phyloP scores from a whole-genome alignment of 768 basidiomycete genomes.

The Rhizopogon roseolus region DNA sequence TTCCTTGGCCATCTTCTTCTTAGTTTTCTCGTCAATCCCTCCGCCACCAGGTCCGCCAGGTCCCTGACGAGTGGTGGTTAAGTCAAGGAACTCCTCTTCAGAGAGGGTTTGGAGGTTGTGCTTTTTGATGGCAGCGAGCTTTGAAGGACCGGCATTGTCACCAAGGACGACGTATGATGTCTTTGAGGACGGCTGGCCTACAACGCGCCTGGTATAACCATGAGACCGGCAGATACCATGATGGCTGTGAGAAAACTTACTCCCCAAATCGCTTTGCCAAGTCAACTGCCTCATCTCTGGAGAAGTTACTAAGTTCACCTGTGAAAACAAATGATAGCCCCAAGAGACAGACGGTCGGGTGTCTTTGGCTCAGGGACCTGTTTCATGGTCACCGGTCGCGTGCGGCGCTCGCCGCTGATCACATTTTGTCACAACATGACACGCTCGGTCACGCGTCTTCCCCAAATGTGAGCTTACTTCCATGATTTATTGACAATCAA shows the following conservation, averaged over 20 bases:
- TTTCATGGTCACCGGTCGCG: too few relatives aligned
- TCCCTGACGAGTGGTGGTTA: slow-evolving; percentile 72
- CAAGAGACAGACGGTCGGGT: slow-evolving; percentile 76
- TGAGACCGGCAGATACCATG: neutral
- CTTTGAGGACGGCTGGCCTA: slow-evolving; percentile 81
- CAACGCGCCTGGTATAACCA: slow-evolving; percentile 73
- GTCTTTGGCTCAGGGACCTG: slow-evolving; percentile 61
- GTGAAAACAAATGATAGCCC: slow-evolving; percentile 95
- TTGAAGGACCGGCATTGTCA: slow-evolving; percentile 80
- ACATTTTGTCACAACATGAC: too few relatives aligned
- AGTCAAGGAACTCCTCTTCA: slow-evolving; percentile 83
- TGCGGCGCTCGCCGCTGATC: too few relatives aligned
- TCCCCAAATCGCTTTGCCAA: slow-evolving; percentile 91
- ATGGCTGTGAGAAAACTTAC: slow-evolving; percentile 39
- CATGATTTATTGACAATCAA: too few relatives aligned
- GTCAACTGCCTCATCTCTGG: slow-evolving; percentile 82
- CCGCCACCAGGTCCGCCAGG: slow-evolving; percentile 32
- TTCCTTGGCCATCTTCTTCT: slow-evolving; percentile 79
- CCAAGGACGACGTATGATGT: slow-evolving; percentile 91
- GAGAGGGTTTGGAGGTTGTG: slow-evolving; percentile 68
- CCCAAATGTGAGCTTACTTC: too few relatives aligned
- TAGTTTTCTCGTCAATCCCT: slow-evolving; percentile 69
- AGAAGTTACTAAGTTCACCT: slow-evolving; percentile 82
- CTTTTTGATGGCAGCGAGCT: slow-evolving; percentile 83
- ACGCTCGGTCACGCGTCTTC: too few relatives aligned